These are phyloP conservation scores for Skeletonema potamos DNA, from an alignment of 108 stramenopile species.

Conservation along the genomic window DNA sequence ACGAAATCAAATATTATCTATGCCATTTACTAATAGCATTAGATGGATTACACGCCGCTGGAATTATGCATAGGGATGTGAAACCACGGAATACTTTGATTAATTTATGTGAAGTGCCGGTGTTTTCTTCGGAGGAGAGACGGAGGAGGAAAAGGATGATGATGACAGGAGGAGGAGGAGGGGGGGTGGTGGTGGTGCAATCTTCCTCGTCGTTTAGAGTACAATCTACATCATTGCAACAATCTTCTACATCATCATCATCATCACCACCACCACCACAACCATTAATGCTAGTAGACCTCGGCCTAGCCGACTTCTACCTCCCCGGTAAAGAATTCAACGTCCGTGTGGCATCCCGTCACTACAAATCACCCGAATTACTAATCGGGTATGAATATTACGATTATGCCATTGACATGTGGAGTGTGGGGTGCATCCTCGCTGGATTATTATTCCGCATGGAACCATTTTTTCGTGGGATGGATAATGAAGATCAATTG, in stretches of 20 bases:
- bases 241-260: background rate
- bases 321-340: slow-evolving; percentile 83
- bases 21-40: slow-evolving; percentile 88
- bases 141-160: background rate
- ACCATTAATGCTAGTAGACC: slow-evolving; percentile 86
- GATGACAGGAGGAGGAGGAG: background rate
- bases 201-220: background rate
- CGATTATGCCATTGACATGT: slow-evolving; percentile 84
- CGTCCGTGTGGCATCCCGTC: slow-evolving; percentile 88
- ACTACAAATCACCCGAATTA: slow-evolving; percentile 93
- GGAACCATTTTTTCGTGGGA: slow-evolving; percentile 86
- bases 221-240: background rate
- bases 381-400: slow-evolving; percentile 77
- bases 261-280: slow-evolving; percentile 24
- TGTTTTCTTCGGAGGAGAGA: background rate
- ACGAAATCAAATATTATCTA: slow-evolving; percentile 85
- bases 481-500: slow-evolving; percentile 84
- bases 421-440: slow-evolving; percentile 87
- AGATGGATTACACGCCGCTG: slow-evolving; percentile 77
- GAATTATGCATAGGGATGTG: slow-evolving; percentile 95
- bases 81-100: slow-evolving; percentile 94
- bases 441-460: slow-evolving; percentile 74
- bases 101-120: slow-evolving; percentile 40
- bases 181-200: background rate
- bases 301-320: slow-evolving; percentile 93